Percentiles rank a stretch among this genome's conserved stretches.
phyloP scores from a whole-genome alignment of 1,284 basidiomycete species.

The Ceratobasidium sp. region DNA sequence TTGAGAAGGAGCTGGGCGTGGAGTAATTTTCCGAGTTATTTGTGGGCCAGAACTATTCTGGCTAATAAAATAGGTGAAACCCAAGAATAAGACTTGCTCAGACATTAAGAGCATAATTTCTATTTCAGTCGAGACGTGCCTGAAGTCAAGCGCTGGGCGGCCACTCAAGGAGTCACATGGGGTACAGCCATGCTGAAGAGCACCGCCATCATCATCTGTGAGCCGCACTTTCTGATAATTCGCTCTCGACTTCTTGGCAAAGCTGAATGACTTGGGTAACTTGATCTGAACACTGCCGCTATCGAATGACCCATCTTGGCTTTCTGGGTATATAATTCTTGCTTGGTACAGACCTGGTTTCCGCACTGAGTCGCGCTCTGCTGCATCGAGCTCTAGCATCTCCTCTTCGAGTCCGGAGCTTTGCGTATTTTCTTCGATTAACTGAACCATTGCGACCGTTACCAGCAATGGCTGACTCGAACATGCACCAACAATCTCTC shows the following conservation, averaged over 20 bases:
- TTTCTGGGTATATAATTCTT: neutral
- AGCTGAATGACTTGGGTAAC: slow-evolving; percentile 3
- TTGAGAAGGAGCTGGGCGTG: slow-evolving; percentile 37
- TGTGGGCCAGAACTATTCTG: too few relatives aligned
- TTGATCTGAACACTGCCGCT: neutral
- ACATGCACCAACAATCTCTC: slow-evolving; percentile 18
- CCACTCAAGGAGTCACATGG: neutral
- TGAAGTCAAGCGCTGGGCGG: neutral
- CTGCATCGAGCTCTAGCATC: neutral
- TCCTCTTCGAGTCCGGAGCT: neutral
- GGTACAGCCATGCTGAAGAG: too few relatives aligned
- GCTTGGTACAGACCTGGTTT: neutral
- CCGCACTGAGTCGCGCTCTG: neutral
- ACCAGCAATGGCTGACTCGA: slow-evolving; percentile 1
- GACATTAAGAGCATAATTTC: too few relatives aligned
- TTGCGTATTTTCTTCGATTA: neutral
- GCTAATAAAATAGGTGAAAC: too few relatives aligned
- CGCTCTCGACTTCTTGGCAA: too few relatives aligned
- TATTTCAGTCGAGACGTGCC: too few relatives aligned
- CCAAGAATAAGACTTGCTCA: too few relatives aligned
- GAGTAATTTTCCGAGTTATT: too few relatives aligned
- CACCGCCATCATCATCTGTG: too few relatives aligned
- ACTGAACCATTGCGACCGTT: neutral
- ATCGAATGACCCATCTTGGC: too few relatives aligned
- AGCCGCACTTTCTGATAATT: too few relatives aligned